Evolutionary conservation across 768 basidiomycete species (phyloP), one percentile per base, ranked within the genome.

Genomic region (Amanita polypyramis): DNA sequence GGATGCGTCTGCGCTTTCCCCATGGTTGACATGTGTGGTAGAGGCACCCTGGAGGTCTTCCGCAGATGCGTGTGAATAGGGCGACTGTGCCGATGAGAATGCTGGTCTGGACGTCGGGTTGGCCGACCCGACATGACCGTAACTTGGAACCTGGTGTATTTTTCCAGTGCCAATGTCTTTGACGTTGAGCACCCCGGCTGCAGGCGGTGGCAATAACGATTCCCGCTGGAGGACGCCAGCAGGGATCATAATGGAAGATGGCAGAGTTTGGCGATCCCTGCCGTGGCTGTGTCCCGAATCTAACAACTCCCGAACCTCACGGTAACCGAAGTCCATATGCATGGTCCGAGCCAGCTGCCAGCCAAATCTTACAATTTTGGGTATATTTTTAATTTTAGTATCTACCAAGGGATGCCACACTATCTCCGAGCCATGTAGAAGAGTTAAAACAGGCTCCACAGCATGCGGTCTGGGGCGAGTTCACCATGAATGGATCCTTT

Each of bases 191-290:
- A 23, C 30, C 10, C 7, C 37, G 37, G 17, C 36, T 10, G 23
- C n/a, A 8, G 46, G 27, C 27, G 36, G 37, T 30, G 37, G 36
- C 14, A 25, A 47, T n/a, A 47, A 38, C 7, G 11, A 21, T 4
- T 25, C 45, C 45, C 33, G 21, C 27, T 39, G 46, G 5, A 32
- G 29, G 15, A 30, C 27, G 10, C 23, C 46, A 19, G 37, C 36
- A 17, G 36, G 27, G 46, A 36, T 29, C 46, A 47, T 47, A 20
- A 36, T 39, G 46, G 46, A 34, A 30, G 42, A 30, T 12, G 15
- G 15, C 17, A 34, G 7, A 27, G 25, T 27, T 27, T 27, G 25
- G 32, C 30, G 33, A 10, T 19, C 29, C 29, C 15, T 43, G 41
- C 14, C 10, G 39, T 25, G 19, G 19, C 41, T 5, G 21, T 25